Base-by-base conservation (phyloP, 1,284 basidiomycete species). In the Exobasidium cylindrosporum region DNA sequence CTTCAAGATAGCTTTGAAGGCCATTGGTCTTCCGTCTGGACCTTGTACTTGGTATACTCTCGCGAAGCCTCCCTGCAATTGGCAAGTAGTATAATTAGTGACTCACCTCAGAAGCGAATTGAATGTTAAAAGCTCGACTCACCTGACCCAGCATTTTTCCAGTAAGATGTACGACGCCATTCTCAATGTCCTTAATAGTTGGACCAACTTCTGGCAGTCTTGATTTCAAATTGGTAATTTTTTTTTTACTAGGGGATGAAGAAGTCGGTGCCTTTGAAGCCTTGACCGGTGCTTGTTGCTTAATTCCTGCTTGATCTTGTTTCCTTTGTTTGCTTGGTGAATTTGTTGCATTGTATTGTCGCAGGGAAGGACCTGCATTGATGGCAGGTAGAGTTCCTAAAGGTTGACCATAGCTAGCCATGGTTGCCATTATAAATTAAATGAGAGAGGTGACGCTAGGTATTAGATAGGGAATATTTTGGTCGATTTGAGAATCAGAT, bases 1-100 rank as follows among this genome's bases (percentile, higher is more conserved):
- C 68, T 83, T 82, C 54, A 75, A 72, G 54, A 83, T 81, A 30
- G 82, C 81, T 63, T 83, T 83, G 70, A 82, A 77, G 0, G 82
- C 82, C 66, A 81, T 81, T 31, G 68, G 69, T 32, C 57, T 68
- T 31, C 75, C 81, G 53, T 60, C 70, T 14, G 68, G 70, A 58
- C 62, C 80, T 49, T 64, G 70, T 44, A 74, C 73, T 54, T 75
- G 69, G 70, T 79, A 81, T 13, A 81, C 80, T 46, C 79, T 66
- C 11, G 77, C 73, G 50, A 77, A 78, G 43, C 81, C 76, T 30
- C 82, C 82, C 77, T 82, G 62, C 7, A 40, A n/a, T n/a, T n/a
- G n/a, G n/a, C n/a, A n/a, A n/a, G n/a, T n/a, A n/a, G n/a, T n/a
- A n/a, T n/a, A n/a, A 17, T 44, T n/a, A 44, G 17, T 44, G 43